Evolutionary conservation across 2,329 filamentous ascomycete genomes (phyloP).

Genomic region (Ophioceras dolichostomum): DNA sequence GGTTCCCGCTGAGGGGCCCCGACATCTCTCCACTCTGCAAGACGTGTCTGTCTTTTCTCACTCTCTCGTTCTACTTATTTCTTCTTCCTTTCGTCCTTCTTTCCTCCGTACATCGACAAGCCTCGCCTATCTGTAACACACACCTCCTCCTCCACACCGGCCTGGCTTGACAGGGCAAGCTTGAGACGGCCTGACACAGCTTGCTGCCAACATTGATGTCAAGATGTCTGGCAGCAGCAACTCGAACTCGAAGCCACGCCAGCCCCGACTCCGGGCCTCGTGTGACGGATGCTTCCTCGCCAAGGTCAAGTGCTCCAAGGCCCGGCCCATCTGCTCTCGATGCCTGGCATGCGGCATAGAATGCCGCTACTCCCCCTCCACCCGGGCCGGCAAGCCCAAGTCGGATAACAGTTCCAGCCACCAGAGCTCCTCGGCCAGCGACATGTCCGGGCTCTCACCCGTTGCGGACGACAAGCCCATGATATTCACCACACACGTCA

Average conservation of each 20-base stretch:
- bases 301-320: conserved; percentile 44
- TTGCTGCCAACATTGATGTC: neutral
- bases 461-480: conserved; percentile 16
- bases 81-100: neutral
- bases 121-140: too few relatives aligned
- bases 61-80: neutral
- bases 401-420: conserved; percentile 18
- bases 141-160: too few relatives aligned
- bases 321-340: conserved; percentile 37
- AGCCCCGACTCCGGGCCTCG: conserved; percentile 21
- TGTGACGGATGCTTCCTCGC: conserved; percentile 43
- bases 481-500: conserved; percentile 14
- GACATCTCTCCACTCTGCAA: neutral
- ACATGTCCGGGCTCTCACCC: conserved; percentile 12
- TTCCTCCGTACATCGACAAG: too few relatives aligned
- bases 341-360: conserved; percentile 35
- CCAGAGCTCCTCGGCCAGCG: conserved; percentile 5
- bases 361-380: conserved; percentile 40
- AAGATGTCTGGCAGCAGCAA: conserved; percentile 11
- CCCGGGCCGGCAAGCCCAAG: conserved; percentile 35
- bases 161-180: too few relatives aligned
- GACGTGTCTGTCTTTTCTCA: neutral
- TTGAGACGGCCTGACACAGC: too few relatives aligned
- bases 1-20: neutral
- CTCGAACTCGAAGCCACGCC: conserved; percentile 14